These are phyloP conservation scores for Pestalotiopsis sp. DNA, from an alignment of 2,329 filamentous ascomycete genomes.

Conservation along the genomic window DNA sequence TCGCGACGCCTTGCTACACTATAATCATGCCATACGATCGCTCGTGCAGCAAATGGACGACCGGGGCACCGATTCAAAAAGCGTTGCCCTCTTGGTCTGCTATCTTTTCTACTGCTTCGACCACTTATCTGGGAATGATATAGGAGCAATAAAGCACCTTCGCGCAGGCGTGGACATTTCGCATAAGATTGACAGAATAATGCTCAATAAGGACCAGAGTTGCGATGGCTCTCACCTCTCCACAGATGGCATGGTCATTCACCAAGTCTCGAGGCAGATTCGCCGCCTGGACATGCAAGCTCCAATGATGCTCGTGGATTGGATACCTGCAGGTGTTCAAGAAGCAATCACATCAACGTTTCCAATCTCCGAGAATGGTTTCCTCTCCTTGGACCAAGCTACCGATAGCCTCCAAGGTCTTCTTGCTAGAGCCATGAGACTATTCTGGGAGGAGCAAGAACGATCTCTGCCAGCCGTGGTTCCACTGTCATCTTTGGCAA, in stretches of 20 bases:
- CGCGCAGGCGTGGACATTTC: constrained; percentile 36
- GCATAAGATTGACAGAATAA: constrained; percentile 23
- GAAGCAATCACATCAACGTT: constrained; percentile 21
- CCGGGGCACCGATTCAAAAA: constrained; percentile 28
- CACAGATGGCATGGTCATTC: constrained; percentile 24
- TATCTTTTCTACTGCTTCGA: constrained; percentile 44
- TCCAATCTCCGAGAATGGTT: constrained; percentile 19
- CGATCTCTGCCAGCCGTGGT: constrained; percentile 17
- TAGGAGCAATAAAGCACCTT: constrained; percentile 39
- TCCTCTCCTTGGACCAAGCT: constrained; percentile 35
- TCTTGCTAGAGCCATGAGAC: constrained; percentile 31
- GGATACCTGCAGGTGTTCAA: constrained; percentile 33
- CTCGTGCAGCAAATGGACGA: constrained; percentile 28
- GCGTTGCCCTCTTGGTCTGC: constrained; percentile 39
- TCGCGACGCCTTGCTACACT: constrained; percentile 29
- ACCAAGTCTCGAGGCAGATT: constrained; percentile 36
- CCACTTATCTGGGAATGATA: constrained; percentile 35
- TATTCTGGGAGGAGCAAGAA: constrained; percentile 28
- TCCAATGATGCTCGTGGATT: constrained; percentile 35
- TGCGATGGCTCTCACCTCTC: constrained; percentile 19
- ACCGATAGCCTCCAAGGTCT: constrained; percentile 35
- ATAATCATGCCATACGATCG: constrained; percentile 33
- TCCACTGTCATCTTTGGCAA: constrained; percentile 12
- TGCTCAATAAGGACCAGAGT: constrained; percentile 15
- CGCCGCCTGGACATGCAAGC: constrained; percentile 40